Base-by-base conservation (phyloP, 805 yeast species). In the Candida succiphila region DNA sequence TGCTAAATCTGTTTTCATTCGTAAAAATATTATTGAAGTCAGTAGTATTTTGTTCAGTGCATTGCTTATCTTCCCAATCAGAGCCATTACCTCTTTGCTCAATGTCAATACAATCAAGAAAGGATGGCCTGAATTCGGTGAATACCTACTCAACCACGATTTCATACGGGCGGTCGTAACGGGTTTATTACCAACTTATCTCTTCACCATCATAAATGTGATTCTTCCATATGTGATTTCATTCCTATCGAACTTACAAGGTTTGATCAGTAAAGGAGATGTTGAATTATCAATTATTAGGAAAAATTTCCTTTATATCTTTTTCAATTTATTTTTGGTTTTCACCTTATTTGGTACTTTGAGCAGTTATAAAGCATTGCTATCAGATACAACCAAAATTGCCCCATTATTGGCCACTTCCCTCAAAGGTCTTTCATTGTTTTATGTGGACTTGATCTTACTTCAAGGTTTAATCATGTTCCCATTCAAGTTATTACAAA, bases 391-490 rank as follows among this genome's bases (percentile, higher is more conserved):
- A 9, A 72, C 78, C 12, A 69, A 67, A 46, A 69, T 73, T 37
- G 78, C 78, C 1, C 70, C 66, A 35, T 65, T 69, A 35, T 49
- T 73, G 37, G 78, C 78, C 5, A 56, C 61, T 10, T 70, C 78
- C 2, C 59, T 73, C 35, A 69, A 68, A 45, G 60, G 65, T 27
- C 52, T 70, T 25, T 69, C 77, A 3, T 54, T 73, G 30, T 73
- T 73, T 43, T 73, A 73, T 41, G 72, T 67, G 33, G 75, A 73
- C 46, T 61, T 73, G 54, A 80, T 81, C 37, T 60, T 81, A 17
- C 65, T 81, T 36, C 92, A 82, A 52, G 92, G 87, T 0, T 45
- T 75, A 33, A 75, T 75, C 1, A 71, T 75, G 76, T 70, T 73
- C 43, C 79, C 79, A 4, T 69, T 72, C 28, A 64, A 70, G 34